Percentiles rank a stretch among this genome's conserved stretches.
These are phyloP conservation scores for Colletotrichum sp. DNA, from an alignment of 2,329 filamentous ascomycete genomes.

Conservation along the genomic window DNA sequence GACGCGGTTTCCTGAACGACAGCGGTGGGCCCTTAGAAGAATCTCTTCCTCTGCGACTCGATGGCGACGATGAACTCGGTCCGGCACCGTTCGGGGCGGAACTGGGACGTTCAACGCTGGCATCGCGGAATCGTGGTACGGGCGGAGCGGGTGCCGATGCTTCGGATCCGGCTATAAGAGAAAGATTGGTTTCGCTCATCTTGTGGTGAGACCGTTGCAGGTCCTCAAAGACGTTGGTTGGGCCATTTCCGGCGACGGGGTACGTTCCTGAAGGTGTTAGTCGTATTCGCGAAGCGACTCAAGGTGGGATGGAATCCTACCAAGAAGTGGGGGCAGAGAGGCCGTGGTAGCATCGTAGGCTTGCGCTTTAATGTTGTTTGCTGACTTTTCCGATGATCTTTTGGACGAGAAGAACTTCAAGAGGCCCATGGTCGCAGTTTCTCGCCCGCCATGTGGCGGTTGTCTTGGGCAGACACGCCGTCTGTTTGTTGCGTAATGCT, in stretches of 20 bases:
- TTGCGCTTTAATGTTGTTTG: constrained; percentile 33
- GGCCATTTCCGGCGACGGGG: constrained; percentile 45
- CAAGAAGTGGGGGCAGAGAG: constrained; percentile 38
- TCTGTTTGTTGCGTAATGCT: not conserved
- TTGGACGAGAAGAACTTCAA: constrained; percentile 36
- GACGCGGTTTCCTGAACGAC: constrained; percentile 17
- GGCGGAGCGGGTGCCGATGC: constrained; percentile 32
- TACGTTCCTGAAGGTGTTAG: constrained; percentile 36
- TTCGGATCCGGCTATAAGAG: constrained; percentile 23
- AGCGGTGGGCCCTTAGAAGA: constrained; percentile 20
- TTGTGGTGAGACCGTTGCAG: constrained; percentile 37
- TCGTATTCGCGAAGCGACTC: not conserved
- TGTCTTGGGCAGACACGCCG: not conserved
- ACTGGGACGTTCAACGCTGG: constrained; percentile 36
- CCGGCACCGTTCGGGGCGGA: constrained; percentile 34
- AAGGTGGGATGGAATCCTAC: constrained; percentile 24
- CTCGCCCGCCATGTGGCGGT: constrained; percentile 6
- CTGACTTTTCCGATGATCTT: constrained; percentile 25
- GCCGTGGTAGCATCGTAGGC: constrained; percentile 43
- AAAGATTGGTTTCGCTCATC: constrained; percentile 28
- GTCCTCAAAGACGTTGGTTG: constrained; percentile 36
- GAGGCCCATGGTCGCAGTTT: constrained; percentile 35
- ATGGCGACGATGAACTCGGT: not conserved
- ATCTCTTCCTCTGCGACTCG: constrained; percentile 17
- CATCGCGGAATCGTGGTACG: constrained; percentile 33